A percentile compares a stretch with the other conserved stretches of the same genome.
phyloP scores from a whole-genome alignment of 176 grass and related monocot species.

The Cenchrus fungigraminus region DNA sequence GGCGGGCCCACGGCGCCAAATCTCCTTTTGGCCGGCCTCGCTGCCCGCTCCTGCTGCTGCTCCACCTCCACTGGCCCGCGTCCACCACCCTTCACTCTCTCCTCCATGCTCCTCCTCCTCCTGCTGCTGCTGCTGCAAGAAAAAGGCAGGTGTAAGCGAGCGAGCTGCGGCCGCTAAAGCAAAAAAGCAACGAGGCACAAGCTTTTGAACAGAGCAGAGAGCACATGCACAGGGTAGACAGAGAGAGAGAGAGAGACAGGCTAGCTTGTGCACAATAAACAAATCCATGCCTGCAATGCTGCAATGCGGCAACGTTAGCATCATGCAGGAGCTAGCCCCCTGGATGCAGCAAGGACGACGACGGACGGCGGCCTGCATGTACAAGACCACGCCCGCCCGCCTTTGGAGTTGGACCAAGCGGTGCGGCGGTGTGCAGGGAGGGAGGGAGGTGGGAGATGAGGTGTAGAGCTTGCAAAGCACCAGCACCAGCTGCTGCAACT shows the following conservation, averaged over 20 bases:
- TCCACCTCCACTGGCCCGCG: conserved; percentile 1
- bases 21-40: conserved; percentile 37
- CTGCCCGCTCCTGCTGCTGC: background rate
- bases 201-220: conserved; percentile 27
- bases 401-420: conserved; percentile 23
- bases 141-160: conserved; percentile 22
- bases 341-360: background rate
- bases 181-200: conserved; percentile 20
- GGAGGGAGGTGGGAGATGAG: background rate
- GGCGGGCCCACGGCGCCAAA: conserved; percentile 25
- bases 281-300: conserved; percentile 14
- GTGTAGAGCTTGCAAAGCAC: background rate
- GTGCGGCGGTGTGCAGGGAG: background rate
- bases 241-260: background rate
- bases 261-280: conserved; percentile 34
- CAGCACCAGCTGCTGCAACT: background rate
- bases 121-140: conserved; percentile 22
- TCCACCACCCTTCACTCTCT: conserved; percentile 1
- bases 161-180: conserved; percentile 18
- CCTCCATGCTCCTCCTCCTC: conserved; percentile 22
- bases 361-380: conserved; percentile 20
- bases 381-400: background rate
- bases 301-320: background rate
- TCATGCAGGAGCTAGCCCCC: background rate
- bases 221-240: conserved; percentile 24